Base-by-base conservation (phyloP, 164 flowering plant genomes). In the Tetrastigma voinierianum region DNA sequence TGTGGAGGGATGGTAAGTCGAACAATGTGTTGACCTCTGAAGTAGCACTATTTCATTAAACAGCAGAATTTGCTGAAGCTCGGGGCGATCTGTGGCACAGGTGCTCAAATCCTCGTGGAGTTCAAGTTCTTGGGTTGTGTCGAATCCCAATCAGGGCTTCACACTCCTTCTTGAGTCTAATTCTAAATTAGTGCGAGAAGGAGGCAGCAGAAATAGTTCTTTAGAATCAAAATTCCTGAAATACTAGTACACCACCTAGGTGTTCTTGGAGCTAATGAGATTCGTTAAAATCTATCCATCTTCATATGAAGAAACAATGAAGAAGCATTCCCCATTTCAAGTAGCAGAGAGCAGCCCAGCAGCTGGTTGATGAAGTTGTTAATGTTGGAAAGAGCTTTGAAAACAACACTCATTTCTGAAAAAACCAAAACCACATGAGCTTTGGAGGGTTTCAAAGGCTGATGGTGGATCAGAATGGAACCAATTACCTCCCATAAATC, bases 1-100 rank as follows among this genome's bases (percentile, higher is more conserved):
- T 91, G n/a, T n/a, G 95, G 97, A 81, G 84, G 40, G 88, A 89
- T 70, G 78, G 79, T 10, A 83, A n/a, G n/a, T n/a, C n/a, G 88
- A n/a, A n/a, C n/a, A n/a, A n/a, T n/a, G n/a, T n/a, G n/a, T n/a
- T n/a, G n/a, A n/a, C n/a, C n/a, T n/a, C n/a, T n/a, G n/a, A n/a
- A n/a, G n/a, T n/a, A n/a, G n/a, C n/a, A n/a, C n/a, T n/a, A n/a
- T n/a, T n/a, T n/a, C n/a, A n/a, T n/a, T n/a, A n/a, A n/a, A n/a
- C n/a, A n/a, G n/a, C n/a, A n/a, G n/a, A n/a, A n/a, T n/a, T n/a
- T n/a, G n/a, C n/a, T n/a, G n/a, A n/a, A n/a, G n/a, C n/a, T n/a
- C n/a, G n/a, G n/a, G n/a, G n/a, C n/a, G n/a, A n/a, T n/a, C n/a
- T n/a, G n/a, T n/a, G 78, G 47, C 82, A 71, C 83, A 67, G 78